Evolutionary conservation across 768 basidiomycete species (phyloP).

Genomic region (Suillus alpinus): DNA sequence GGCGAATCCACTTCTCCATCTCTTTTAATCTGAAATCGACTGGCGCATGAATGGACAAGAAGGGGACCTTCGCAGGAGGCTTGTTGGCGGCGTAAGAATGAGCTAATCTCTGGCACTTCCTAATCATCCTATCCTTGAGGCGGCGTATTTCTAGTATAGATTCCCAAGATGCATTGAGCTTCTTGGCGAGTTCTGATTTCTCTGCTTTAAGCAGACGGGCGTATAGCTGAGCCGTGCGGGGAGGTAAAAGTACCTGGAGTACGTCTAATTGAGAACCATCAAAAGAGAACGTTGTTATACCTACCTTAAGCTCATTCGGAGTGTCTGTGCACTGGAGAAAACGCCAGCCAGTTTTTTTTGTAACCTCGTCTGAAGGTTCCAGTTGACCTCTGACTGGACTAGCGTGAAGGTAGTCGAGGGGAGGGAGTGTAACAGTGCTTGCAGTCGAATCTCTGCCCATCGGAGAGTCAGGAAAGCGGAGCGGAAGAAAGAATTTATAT

Average conservation of each 20-base stretch:
- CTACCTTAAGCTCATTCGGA: slow-evolving; percentile 69
- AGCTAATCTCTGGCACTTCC: slow-evolving; percentile 69
- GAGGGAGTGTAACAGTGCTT: slow-evolving; percentile 20
- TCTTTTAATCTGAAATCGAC: slow-evolving; percentile 73
- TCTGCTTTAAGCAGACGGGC: slow-evolving; percentile 64
- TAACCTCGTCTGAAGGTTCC: slow-evolving; percentile 55
- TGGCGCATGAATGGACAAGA: slow-evolving; percentile 67
- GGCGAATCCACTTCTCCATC: slow-evolving; percentile 75
- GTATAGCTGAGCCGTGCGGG: slow-evolving; percentile 63
- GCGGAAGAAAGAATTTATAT: slow-evolving; percentile 4
- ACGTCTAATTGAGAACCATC: slow-evolving; percentile 4
- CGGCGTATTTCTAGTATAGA: slow-evolving; percentile 72
- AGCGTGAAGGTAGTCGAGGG: slow-evolving; percentile 54
- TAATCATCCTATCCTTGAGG: slow-evolving; percentile 79
- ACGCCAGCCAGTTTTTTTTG: slow-evolving; percentile 59
- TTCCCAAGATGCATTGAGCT: slow-evolving; percentile 57
- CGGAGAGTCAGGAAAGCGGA: slow-evolving; percentile 8
- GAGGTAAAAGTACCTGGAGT: slow-evolving; percentile 65
- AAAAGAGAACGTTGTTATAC: slow-evolving; percentile 5
- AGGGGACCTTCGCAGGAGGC: slow-evolving; percentile 42
- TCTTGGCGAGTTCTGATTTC: slow-evolving; percentile 56
- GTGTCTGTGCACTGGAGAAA: slow-evolving; percentile 78
- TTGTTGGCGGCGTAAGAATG: slow-evolving; percentile 40
- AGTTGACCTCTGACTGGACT: slow-evolving; percentile 75
- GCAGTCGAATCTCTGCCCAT: slow-evolving; percentile 26